Evolutionary conservation across 495 filamentous ascomycete genomes (phyloP).

Genomic region (Penicillium egyptiacum): DNA sequence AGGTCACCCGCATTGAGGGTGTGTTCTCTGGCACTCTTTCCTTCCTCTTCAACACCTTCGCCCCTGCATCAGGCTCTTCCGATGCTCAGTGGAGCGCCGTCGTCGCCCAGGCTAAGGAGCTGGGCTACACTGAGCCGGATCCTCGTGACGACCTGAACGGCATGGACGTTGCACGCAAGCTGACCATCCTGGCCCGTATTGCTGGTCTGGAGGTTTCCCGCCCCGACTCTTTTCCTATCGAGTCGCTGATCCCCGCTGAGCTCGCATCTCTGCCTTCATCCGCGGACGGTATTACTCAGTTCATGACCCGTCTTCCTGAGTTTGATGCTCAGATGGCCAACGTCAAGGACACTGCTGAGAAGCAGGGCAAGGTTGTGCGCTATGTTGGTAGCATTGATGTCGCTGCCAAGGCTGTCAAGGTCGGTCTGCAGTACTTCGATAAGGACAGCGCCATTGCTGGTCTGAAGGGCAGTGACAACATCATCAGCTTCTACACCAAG

Average conservation of each 20-base stretch:
- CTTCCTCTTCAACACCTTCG: constrained; percentile 95
- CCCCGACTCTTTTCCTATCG: constrained; percentile 83
- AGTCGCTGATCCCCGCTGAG: constrained; percentile 83
- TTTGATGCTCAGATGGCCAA: constrained; percentile 85
- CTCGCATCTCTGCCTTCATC: constrained; percentile 72
- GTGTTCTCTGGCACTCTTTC: constrained; percentile 96
- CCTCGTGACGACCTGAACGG: constrained; percentile 95
- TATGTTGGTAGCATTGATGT: constrained; percentile 95
- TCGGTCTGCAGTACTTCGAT: constrained; percentile 85
- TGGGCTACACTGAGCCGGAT: constrained; percentile 97
- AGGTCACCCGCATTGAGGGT: constrained; percentile 85
- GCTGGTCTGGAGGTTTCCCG: constrained; percentile 73
- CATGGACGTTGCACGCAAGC: constrained; percentile 92
- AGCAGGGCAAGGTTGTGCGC: constrained; percentile 84
- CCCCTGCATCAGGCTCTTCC: constrained; percentile 62
- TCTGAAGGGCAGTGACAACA: constrained; percentile 95
- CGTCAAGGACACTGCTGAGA: constrained; percentile 72
- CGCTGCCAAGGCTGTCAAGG: constrained; percentile 69
- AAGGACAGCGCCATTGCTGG: constrained; percentile 83
- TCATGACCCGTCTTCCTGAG: constrained; percentile 69
- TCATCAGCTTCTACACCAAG: constrained; percentile 96
- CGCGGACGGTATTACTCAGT: constrained; percentile 61
- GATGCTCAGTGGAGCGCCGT: constrained; percentile 77
- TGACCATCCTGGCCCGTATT: constrained; percentile 87
- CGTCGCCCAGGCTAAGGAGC: constrained; percentile 83